Evolutionary conservation across 2,329 filamentous ascomycete genomes (phyloP), one percentile per base, ranked within the genome.

Genomic region (Verticillium dahliae): DNA sequence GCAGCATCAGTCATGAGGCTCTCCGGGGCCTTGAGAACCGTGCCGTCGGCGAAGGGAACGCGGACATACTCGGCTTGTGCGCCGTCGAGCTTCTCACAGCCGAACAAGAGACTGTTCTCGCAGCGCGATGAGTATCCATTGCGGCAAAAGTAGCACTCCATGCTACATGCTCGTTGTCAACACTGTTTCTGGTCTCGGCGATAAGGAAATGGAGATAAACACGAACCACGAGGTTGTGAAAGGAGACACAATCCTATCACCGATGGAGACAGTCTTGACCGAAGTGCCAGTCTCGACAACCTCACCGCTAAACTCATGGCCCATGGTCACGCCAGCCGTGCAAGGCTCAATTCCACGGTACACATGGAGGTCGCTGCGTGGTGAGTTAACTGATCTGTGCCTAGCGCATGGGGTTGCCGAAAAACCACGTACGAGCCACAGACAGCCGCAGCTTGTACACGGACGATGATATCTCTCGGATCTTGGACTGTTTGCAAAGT

Each of bases 221-320:
- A 73, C 82, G 62, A 77, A 90, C 86, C 91, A 94, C 15, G 89
- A 92, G 37, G 85, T 81, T 31, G 92, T 97, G 73, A 97, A 97
- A 0, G 93, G 91, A 31, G 88, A 85, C 22, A 97, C 91, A 37
- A 97, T 81, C 68, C 85, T 85, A 73, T 97, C 92, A 5, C 92
- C 92, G 59, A 88, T 79, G 65, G 86, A 78, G 65, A 96, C 80
- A 0, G 81, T 85, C 68, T 84, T 87, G 56, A 97, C 90, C 2
- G 78, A 81, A 15, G 81, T 77, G 0, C 92, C 92, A 55, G 82
- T 78, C 65, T 90, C 85, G 38, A 87, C 82, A 10, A 96, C 85
- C 31, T 81, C 83, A 5, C 93, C 93, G 1, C 90, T 91, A 71
- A 96, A 96, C 71, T 97, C 93, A 72, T 97, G 93, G 62, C 92